A percentile compares a stretch with the other conserved stretches of the same genome.
phyloP scores from a whole-genome alignment of 2,329 filamentous ascomycete genomes.

The Pseudopithomyces chartarum region DNA sequence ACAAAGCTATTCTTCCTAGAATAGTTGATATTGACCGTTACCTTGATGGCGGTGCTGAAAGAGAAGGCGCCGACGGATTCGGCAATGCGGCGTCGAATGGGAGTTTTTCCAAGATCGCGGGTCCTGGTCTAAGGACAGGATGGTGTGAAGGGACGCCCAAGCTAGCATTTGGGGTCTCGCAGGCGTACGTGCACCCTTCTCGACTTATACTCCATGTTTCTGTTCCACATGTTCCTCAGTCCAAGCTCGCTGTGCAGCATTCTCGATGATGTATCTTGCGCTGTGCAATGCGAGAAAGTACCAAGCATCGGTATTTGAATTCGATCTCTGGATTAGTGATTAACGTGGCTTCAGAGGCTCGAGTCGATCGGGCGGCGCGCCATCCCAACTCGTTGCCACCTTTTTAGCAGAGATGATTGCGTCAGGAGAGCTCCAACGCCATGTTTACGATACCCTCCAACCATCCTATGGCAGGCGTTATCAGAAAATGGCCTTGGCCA shows the following conservation, averaged over 20 bases:
- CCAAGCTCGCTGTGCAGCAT: slow-evolving; percentile 1
- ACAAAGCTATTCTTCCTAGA: slow-evolving; percentile 64
- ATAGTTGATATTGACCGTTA: slow-evolving; percentile 78
- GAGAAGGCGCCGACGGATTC: slow-evolving; percentile 62
- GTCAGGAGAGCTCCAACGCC: slow-evolving; percentile 56
- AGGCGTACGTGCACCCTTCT: slow-evolving; percentile 53
- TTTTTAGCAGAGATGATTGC: slow-evolving; percentile 61
- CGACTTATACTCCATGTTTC: background rate
- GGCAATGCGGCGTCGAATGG: slow-evolving; percentile 86
- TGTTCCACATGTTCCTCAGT: background rate
- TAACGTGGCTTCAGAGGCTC: slow-evolving; percentile 54
- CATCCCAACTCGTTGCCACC: slow-evolving; percentile 63
- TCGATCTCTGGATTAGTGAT: slow-evolving; percentile 16
- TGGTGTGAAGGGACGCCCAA: slow-evolving; percentile 78
- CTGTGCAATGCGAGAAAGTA: background rate
- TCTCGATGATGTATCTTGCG: slow-evolving; percentile 3
- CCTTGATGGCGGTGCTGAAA: slow-evolving; percentile 62
- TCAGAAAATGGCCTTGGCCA: slow-evolving; percentile 60
- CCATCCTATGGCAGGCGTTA: slow-evolving; percentile 62
- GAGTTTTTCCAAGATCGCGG: slow-evolving; percentile 86
- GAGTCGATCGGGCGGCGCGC: slow-evolving; percentile 63
- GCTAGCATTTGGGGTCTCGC: slow-evolving; percentile 63
- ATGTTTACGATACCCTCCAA: slow-evolving; percentile 59
- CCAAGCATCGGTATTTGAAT: background rate
- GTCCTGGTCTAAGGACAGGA: slow-evolving; percentile 81